Evolutionary conservation across 345 rosid species (phyloP), one percentile per base, ranked within the genome.

Genomic region (Citrus unshiu): DNA sequence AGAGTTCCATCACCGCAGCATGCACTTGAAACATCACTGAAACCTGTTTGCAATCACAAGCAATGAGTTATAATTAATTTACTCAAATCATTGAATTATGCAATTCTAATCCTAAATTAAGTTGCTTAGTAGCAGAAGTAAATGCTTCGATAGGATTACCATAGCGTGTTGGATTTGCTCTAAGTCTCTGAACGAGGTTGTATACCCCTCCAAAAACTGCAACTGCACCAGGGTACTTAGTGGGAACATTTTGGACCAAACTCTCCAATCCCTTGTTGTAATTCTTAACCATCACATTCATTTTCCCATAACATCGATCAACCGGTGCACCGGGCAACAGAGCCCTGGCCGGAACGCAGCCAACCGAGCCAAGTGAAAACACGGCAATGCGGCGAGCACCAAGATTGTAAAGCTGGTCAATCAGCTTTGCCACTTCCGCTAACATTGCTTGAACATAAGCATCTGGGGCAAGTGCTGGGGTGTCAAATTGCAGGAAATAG

Each of bases 281-380:
- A 43, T 76, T 88, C 83, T 84, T 80, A 10, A 85, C 91, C 94
- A 92, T 89, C 37, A 37, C 77, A 76, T 90, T 87, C 90, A 92
- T 88, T 76, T 82, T 80, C 1, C 84, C 94, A 3, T 62, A 86
- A 54, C 97, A 92, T 68, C 79, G 85, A 51, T 79, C 22, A 54
- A 61, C 76, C 0, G 93, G 89, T 24, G 89, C 91, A 60, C 40
- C 76, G 3, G 86, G 89, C 82, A 92, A 67, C 76, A 87, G 59
- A 25, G 83, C 87, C 85, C 93, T 87, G 25, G 92, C 93, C 3
- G 94, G 94, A 58, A 89, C 84, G 56, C 97, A 88, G 0, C 93
- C 97, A 0, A 88, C 85, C 0, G 89, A 91, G 24, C 97, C 91
- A 6, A 85, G 89, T 0, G 94, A 89, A 66, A 91, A 87, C 65